Percentiles rank a stretch among this genome's conserved stretches.
phyloP scores from a whole-genome alignment of 495 filamentous ascomycete genomes.

The Neurospora terricola region DNA sequence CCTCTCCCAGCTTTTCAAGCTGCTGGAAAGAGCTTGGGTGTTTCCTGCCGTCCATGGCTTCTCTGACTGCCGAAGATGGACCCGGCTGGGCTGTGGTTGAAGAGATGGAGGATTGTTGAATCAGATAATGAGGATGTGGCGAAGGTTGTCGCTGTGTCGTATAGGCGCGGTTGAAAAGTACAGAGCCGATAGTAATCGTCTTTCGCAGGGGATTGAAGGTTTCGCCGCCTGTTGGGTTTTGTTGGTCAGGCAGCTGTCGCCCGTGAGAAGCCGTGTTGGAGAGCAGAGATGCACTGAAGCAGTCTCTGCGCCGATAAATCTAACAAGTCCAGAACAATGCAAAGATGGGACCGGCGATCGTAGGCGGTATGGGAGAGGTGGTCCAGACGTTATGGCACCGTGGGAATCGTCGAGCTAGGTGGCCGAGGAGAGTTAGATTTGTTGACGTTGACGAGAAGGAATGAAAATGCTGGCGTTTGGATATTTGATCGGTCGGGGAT shows the following conservation, averaged over 20 bases:
- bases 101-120: slow-evolving; percentile 11
- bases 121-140: slow-evolving; percentile 10
- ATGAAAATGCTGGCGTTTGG: not conserved
- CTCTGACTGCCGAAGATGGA: not conserved
- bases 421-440: not conserved
- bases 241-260: slow-evolving; percentile 9
- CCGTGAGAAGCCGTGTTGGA: slow-evolving; percentile 22
- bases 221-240: slow-evolving; percentile 1
- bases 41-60: slow-evolving; percentile 73
- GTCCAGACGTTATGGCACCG: not conserved
- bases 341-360: not conserved
- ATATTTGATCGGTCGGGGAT: not conserved
- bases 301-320: slow-evolving; percentile 13
- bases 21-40: slow-evolving; percentile 96
- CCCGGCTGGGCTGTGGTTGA: not conserved
- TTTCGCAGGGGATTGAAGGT: slow-evolving; percentile 2
- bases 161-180: slow-evolving; percentile 34
- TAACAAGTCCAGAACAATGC: not conserved
- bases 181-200: slow-evolving; percentile 26
- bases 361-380: not conserved
- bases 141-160: slow-evolving; percentile 17
- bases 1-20: slow-evolving; percentile 97
- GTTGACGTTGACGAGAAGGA: not conserved
- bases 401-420: not conserved
- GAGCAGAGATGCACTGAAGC: slow-evolving; percentile 17